A percentile compares a stretch with the other conserved stretches of the same genome.
phyloP scores from a whole-genome alignment of 148 eudicot species.

The Bassia scoparia region DNA sequence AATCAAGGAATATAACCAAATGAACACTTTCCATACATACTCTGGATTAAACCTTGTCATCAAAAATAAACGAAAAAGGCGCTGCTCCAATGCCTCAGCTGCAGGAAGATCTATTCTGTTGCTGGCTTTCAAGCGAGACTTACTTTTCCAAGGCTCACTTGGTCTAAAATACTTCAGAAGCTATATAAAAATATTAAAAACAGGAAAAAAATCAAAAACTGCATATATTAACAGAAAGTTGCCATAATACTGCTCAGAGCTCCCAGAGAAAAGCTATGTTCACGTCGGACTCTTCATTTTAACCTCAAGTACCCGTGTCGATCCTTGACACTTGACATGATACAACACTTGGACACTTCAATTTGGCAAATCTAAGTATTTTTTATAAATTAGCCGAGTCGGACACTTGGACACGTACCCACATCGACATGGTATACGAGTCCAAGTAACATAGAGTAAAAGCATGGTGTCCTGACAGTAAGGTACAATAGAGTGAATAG shows the following conservation, averaged over 20 bases:
- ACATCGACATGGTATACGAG: too few species aligned
- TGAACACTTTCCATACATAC: constrained; percentile 24
- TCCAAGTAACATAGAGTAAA: too few species aligned
- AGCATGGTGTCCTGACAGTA: too few species aligned
- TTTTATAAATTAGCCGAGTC: too few species aligned
- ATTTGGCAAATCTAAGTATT: too few species aligned
- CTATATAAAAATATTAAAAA: constrained; percentile 38
- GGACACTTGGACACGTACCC: too few species aligned
- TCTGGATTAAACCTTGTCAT: constrained; percentile 37
- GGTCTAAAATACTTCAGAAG: constrained; percentile 45
- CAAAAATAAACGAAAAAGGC: constrained; percentile 41
- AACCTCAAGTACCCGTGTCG: too few species aligned
- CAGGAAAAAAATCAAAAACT: neutral
- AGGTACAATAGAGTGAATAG: too few species aligned
- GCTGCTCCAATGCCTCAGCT: constrained; percentile 40
- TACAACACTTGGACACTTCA: too few species aligned
- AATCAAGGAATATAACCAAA: neutral
- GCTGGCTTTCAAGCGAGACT: constrained; percentile 23
- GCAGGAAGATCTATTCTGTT: constrained; percentile 41
- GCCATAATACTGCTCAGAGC: neutral
- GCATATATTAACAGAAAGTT: neutral
- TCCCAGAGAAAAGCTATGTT: neutral
- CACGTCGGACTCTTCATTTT: too few species aligned
- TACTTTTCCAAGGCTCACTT: constrained; percentile 60
- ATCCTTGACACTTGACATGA: too few species aligned